Evolutionary conservation across 305 asterid genomes (phyloP), one percentile per base, ranked within the genome.

Genomic region (Striga hermonthica): DNA sequence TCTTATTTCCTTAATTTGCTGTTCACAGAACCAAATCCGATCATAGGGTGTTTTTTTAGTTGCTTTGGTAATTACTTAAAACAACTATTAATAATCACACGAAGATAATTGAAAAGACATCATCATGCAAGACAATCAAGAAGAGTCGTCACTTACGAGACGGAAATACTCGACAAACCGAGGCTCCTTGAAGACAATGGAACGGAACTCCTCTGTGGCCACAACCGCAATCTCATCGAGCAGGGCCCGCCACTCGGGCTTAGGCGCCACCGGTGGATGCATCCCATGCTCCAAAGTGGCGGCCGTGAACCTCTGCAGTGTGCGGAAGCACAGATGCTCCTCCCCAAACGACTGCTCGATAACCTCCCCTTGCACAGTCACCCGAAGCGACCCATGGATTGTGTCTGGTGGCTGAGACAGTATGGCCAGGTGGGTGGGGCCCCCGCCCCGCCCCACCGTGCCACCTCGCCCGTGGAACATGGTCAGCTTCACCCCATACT

Each of bases 391-490:
- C 57, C 95, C 95, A 10, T 80, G 76, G 47, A 88, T 74, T 0
- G 91, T 80, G 3, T 88, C 96, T 1, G 94, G 94, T 1, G 96
- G 94, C 58, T 88, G 96, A 67, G 96, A 88, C 68, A 88, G 65
- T 53, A 88, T 86, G 55, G 96, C 96, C 9, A 88, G 84, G 70
- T 88, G 96, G 55, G 89, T 84, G 3, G 96, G 96, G 13, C 96
- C 96, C 2, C 96, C 96, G 41, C 96, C 96, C 81, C 96, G 62
- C 44, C 96, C 96, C 3, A 88, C 96, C 0, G 96, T 88, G 38
- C 95, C 95, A 28, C 95, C 95, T 55, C 95, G 77, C 10, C 95
- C 95, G 6, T 88, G 95, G 67, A 88, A 88, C 96, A 88, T 88
- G 0, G 91, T 88, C 48, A 88, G 77, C 72, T 88, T 86, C 67